phyloP scores from a whole-genome alignment of 2,329 filamentous ascomycete genomes.

The Fusarium lateritium region DNA sequence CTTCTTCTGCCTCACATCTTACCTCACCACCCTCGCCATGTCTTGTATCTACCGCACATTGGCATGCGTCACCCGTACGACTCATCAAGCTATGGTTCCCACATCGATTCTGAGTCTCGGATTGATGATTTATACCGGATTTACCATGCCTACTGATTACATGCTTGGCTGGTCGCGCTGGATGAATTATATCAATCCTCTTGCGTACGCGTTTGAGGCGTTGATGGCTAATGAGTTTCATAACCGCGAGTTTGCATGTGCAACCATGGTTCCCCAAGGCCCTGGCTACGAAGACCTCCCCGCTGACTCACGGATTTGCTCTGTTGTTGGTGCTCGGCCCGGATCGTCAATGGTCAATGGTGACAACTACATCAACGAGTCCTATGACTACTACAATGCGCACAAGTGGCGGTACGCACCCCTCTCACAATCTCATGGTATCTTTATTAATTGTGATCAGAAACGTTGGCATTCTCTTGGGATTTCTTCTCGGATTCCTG shows the following conservation, averaged over 20 bases:
- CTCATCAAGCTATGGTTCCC: constrained; percentile 62
- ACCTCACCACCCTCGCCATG: constrained; percentile 52
- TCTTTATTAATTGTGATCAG: constrained; percentile 47
- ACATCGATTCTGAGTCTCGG: constrained; percentile 65
- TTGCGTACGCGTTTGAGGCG: constrained; percentile 65
- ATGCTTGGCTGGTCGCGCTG: constrained; percentile 61
- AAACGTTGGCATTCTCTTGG: constrained; percentile 78
- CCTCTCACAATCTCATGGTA: rapidly evolving
- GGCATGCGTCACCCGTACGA: constrained; percentile 49
- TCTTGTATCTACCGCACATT: constrained; percentile 51
- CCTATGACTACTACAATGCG: constrained; percentile 69
- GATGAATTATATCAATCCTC: constrained; percentile 76
- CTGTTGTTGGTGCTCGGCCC: constrained; percentile 67
- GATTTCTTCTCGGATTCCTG: constrained; percentile 75
- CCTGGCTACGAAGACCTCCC: constrained; percentile 55
- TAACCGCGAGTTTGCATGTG: constrained; percentile 69
- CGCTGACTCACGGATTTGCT: constrained; percentile 65
- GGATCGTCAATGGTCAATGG: constrained; percentile 70
- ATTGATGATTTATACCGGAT: constrained; percentile 65
- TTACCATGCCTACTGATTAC: constrained; percentile 47
- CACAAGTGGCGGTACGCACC: constrained; percentile 66
- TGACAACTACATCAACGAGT: constrained; percentile 70
- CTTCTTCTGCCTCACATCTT: constrained; percentile 65
- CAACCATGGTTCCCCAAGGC: constrained; percentile 60
- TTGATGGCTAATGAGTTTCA: constrained; percentile 56